Evolutionary conservation across 2,329 filamentous ascomycete species (phyloP), one percentile per base, ranked within the genome.

Genomic region (Talaromyces funiculosus): DNA sequence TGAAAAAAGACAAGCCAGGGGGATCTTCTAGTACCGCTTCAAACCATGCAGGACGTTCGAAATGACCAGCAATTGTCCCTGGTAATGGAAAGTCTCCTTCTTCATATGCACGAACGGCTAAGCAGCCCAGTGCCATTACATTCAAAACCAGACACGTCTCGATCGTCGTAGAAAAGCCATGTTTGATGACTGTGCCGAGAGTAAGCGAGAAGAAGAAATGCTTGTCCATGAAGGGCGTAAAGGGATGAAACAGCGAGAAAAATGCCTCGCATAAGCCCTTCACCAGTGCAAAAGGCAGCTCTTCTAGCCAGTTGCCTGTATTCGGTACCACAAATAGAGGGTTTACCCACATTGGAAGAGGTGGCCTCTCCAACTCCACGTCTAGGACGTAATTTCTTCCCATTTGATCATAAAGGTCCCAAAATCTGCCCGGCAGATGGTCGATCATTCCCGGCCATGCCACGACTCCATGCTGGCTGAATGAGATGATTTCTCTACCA

Each of bases 191-290:
- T 3, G 74, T 67, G 10, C 77, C 76, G 4, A 83, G 74, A 0
- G 80, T 83, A 62, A 75, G 79, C 1, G 80, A 75, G 64, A 79
- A 80, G 66, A 81, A 83, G 59, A 80, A 77, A 18, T 76, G 76
- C 60, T 80, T 79, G 63, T 84, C 81, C 56, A 84, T 75, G 22
- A 82, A 76, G 0, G 81, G 81, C 16, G 78, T 82, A 29, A 75
- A 81, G 0, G 80, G 79, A 64, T 83, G 81, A 64, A 83, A 83
- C 0, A 81, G 80, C n/a, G 77, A 73, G 66, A 83, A 83, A 62
- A 81, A 83, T 0, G 78, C 78, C 68, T 82, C 79, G 8, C 79
- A 77, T n/a, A 84, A 72, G 0, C 79, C 79, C 62, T 80, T 81
- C 58, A 83, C 74, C 42, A 80, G 75, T 0, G 78, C 75, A 33